Evolutionary conservation across 139 green algal species (phyloP), one percentile per base, ranked within the genome.

Genomic region (Picochlorum sp.): DNA sequence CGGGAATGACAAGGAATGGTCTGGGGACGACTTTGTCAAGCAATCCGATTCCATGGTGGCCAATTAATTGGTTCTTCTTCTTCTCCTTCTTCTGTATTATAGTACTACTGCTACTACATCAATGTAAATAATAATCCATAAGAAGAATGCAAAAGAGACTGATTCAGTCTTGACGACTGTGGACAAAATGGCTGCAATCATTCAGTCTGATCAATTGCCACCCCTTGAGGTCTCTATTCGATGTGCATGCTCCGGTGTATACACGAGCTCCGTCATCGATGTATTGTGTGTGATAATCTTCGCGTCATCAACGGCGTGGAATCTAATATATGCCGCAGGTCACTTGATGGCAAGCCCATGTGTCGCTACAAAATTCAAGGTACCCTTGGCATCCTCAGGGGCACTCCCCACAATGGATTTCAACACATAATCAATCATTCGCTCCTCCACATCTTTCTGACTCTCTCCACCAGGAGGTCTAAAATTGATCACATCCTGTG

Each of bases 1-100:
- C 28, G 74, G 72, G 32, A 90, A 86, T 50, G 92, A 98, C 66
- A 80, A 86, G 11, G 86, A 94, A 21, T 98, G 92, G 92, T 87
- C 76, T 14, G 92, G 93, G 3, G 91, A 97, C 14, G 85, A 85
- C 6, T 97, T 97, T 74, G 86, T 94, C 9, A 71, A 81, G 18
- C 73, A 95, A 60, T 76, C 81, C 0, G 84, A 86, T 47, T 75
- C 61, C 30, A 92, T 92, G 85, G 81, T 91, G 18, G 77, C 72
- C 32, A 90, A 90, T 32, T 62, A 41, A 41, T 41, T 41, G 8
- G 34, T 11, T 9, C 1, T 11, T 13, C 18, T 18, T 20, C 11
- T 55, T 24, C 24, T 26, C 2, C 14, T 55, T 15, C n/a, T 8
- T 55, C 18, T 24, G 1, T 24, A 55, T 24, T 24, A 55, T 24